Conservation (phyloP, 2,329 filamentous ascomycete species). For the Phoma herbarum region DNA sequence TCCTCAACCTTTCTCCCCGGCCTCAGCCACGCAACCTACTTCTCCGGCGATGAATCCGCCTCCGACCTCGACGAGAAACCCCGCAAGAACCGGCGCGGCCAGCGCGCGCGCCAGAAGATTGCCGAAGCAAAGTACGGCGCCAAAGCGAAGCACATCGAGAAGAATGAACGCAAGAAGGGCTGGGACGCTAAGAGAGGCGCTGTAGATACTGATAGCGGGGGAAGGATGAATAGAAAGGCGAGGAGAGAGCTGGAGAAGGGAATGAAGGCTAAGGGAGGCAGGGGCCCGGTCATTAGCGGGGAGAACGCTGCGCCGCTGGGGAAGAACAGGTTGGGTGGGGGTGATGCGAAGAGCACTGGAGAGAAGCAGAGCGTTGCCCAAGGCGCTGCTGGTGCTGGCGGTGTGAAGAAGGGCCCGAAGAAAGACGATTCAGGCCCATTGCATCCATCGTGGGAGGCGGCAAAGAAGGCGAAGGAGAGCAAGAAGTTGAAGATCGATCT, state of each 20-base stretch:
- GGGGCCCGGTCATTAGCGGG: slow-evolving; percentile 42
- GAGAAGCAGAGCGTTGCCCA: too few relatives aligned
- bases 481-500: slow-evolving; percentile 54
- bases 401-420: slow-evolving; percentile 50
- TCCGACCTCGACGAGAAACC: slow-evolving; percentile 64
- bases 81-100: slow-evolving; percentile 78
- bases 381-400: too few relatives aligned
- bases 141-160: slow-evolving; percentile 72
- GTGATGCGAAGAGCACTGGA: background rate
- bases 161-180: slow-evolving; percentile 58
- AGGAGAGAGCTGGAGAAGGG: slow-evolving; percentile 28
- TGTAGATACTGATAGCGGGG: slow-evolving; percentile 43
- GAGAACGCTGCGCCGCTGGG: slow-evolving; percentile 46
- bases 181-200: slow-evolving; percentile 69
- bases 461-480: slow-evolving; percentile 66
- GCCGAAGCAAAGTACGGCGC: slow-evolving; percentile 82
- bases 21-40: slow-evolving; percentile 78
- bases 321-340: slow-evolving; percentile 32
- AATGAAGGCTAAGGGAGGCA: slow-evolving; percentile 27
- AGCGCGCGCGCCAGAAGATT: slow-evolving; percentile 79
- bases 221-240: slow-evolving; percentile 33
- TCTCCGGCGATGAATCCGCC: slow-evolving; percentile 77
- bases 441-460: slow-evolving; percentile 73
- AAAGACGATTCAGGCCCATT: slow-evolving; percentile 62
- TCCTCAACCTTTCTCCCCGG: slow-evolving; percentile 75